Evolutionary conservation across 345 rosid genomes (phyloP).

Genomic region (rapeseed (Brassica napus)): DNA sequence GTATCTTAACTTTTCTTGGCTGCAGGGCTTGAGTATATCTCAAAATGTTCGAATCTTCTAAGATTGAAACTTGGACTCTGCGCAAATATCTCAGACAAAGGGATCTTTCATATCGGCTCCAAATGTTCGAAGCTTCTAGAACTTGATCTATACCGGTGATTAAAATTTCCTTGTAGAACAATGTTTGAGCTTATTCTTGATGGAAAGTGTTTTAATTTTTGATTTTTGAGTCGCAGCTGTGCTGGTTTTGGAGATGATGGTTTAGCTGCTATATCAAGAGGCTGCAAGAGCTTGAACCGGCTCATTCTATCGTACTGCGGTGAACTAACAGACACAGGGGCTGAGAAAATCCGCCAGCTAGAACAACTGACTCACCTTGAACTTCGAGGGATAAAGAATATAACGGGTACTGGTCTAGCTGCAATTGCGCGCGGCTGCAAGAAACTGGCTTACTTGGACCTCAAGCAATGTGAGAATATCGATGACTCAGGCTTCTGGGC

Average conservation of each 20-base stretch:
- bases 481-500: constrained; percentile 83
- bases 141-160: constrained; percentile 81
- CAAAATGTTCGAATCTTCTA: constrained; percentile 62
- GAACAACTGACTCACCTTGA: constrained; percentile 70
- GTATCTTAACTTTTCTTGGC: background rate
- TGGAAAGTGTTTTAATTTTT: constrained; percentile 15
- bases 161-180: background rate
- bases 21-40: constrained; percentile 75
- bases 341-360: constrained; percentile 51
- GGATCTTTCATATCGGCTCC: constrained; percentile 60
- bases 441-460: constrained; percentile 66
- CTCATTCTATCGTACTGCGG: constrained; percentile 82
- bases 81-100: constrained; percentile 65
- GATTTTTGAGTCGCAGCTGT: constrained; percentile 51
- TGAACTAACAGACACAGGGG: constrained; percentile 65
- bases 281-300: constrained; percentile 74
- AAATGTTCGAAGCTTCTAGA: constrained; percentile 64
- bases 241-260: constrained; percentile 68
- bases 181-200: background rate
- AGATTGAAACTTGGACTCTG: constrained; percentile 82
- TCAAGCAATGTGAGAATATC: constrained; percentile 69
- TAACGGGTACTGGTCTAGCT: constrained; percentile 65
- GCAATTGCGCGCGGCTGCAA: constrained; percentile 64
- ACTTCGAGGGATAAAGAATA: constrained; percentile 59
- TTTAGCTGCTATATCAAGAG: constrained; percentile 65